Evolutionary conservation across 2,329 filamentous ascomycete species (phyloP).

Genomic region (Pseudogymnoascus sp.): DNA sequence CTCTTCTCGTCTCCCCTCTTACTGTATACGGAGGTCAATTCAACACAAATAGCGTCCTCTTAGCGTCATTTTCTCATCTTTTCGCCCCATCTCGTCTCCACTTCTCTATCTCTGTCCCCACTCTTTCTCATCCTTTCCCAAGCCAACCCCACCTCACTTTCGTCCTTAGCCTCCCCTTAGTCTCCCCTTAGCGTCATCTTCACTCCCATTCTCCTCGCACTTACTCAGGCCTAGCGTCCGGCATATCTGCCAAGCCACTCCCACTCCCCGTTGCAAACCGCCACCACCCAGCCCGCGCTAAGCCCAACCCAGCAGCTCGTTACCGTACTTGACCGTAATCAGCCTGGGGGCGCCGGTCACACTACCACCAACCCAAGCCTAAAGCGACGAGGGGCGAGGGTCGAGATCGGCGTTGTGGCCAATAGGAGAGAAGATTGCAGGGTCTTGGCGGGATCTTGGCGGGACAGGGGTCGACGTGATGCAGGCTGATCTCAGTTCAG

Average conservation of each 20-base stretch:
- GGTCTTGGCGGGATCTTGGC: neutral
- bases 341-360: neutral
- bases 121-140: neutral
- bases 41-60: slow-evolving; percentile 1
- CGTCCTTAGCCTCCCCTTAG: neutral
- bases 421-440: neutral
- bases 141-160: neutral
- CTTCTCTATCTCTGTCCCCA: neutral
- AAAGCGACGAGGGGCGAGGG: neutral
- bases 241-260: neutral
- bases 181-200: neutral
- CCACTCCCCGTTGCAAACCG: neutral
- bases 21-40: slow-evolving; percentile 6
- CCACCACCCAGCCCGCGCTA: neutral
- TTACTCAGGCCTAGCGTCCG: neutral
- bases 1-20: neutral
- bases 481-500: neutral
- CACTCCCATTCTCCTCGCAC: neutral
- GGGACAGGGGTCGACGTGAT: neutral
- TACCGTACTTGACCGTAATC: neutral
- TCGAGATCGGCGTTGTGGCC: neutral
- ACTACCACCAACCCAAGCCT: neutral
- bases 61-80: neutral
- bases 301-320: neutral
- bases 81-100: neutral